Conservation (phyloP, 345 rosid species). For the Lenwebbia sp. region DNA sequence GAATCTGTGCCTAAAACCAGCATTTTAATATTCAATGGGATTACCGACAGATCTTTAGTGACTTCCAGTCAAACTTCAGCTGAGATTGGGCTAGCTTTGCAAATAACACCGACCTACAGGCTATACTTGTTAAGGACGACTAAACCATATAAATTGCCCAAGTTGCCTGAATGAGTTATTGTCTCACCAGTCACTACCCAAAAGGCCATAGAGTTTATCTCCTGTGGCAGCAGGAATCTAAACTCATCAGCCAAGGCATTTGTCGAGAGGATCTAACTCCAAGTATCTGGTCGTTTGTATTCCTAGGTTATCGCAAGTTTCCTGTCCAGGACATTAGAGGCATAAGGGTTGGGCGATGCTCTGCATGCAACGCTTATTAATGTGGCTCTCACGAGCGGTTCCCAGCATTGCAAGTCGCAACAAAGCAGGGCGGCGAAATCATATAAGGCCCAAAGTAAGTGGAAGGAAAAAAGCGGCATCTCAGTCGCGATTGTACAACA, state of each 20-base stretch:
- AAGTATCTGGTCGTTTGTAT: not conserved
- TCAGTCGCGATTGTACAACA: not conserved
- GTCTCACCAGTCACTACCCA: not conserved
- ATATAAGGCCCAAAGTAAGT: not conserved
- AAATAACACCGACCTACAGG: not conserved
- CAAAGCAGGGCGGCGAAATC: not conserved
- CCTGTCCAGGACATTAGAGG: not conserved
- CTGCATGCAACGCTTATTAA: not conserved
- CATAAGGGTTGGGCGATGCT: not conserved
- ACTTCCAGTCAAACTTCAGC: not conserved
- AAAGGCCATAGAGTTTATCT: not conserved
- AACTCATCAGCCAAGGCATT: not conserved
- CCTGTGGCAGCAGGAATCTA: not conserved
- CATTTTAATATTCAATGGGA: not conserved
- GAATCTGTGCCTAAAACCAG: not conserved
- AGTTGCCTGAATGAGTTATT: not conserved
- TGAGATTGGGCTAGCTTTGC: not conserved
- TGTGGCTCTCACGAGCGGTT: not conserved
- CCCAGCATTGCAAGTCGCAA: not conserved
- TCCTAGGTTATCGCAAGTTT: not conserved
- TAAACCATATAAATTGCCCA: not conserved
- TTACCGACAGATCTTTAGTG: not conserved
- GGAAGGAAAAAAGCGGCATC: not conserved
- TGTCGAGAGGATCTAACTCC: not conserved
- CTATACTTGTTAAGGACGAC: not conserved